Evolutionary conservation across 208 protist genomes (phyloP), one percentile per base, ranked within the genome.

Genomic region (Leishmania turanica): DNA sequence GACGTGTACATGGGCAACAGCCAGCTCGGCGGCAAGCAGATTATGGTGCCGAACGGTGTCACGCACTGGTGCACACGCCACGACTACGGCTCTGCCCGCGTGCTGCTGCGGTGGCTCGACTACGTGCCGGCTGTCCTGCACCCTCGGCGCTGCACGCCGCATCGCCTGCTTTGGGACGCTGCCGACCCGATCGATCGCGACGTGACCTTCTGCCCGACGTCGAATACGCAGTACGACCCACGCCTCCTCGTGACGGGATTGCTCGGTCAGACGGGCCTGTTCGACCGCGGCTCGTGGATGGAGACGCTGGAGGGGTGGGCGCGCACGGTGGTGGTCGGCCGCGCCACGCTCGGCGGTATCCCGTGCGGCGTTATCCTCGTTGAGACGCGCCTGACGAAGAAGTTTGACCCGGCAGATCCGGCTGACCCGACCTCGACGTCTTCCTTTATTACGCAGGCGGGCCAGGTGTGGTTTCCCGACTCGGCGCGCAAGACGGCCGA

Each of bases 381-480:
- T 24, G 98, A 99, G 86, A 99, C 99, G 51, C 94, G 98, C n/a
- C 90, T 97, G 27, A 92, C 98, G 68, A 96, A 99, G 84, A 90
- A 95, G 81, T 81, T 97, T 34, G 94, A 95, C 74, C 98, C 98
- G 7, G 98, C 99, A 37, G 98, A 99, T 80, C 98, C 98, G 24
- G 98, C 98, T 54, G 97, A 99, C 85, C 90, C 93, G 27, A 93
- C 89, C 9, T 97, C 93, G 15, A 71, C 91, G 54, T 87, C 91
- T 11, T 86, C 90, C 72, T 92, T 97, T 62, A 78, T 89, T 34
- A 84, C 90, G 74, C 95, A 98, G 85, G 94, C 96, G 2, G 96
- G 96, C 17, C 94, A 97, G 91, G 98, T 99, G 80, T 99, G 98
- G 99, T 99, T 96, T 87, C 99, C 99, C 8, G 98, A 99, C 89